Base-by-base conservation (phyloP, 352 stramenopile species). In the Pythium rhizo-oryzae region DNA sequence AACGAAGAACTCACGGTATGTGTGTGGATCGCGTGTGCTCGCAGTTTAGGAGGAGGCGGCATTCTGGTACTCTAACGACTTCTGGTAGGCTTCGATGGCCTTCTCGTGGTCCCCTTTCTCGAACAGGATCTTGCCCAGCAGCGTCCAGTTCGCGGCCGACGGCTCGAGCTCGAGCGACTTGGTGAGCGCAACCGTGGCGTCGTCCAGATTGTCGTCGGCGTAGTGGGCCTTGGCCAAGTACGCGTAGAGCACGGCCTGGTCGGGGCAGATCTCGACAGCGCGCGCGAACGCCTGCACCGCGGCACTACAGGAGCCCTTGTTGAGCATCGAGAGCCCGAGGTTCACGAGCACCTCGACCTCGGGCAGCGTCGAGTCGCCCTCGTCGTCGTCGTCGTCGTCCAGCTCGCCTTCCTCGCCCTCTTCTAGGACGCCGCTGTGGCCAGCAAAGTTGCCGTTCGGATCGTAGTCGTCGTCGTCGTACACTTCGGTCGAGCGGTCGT, bases 41-140 rank as follows among this genome's bases (percentile, higher is more conserved):
- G 41, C 1, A 41, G 35, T 21, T 62, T 46, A 62, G 23, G 56
- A 62, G 21, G 56, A 35, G 8, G 28, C 41, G n/a, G 44, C 47
- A 49, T 69, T 72, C 59, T 72, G 66, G 43, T 61, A 68, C 71
- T 88, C 79, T 57, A 96, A 65, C 18, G 88, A 94, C 58, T 88
- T 87, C 69, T 96, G 86, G 65, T 96, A 96, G 39, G 88, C 88
- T 50, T 85, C 79, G 58, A 96, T 94, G 54, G 88, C 88, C 55
- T 89, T 89, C 70, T 96, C 86, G 66, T 93, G 84, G 74, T 96
- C 88, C 12, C 88, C 88, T 64, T 93, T 94, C 60, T 96, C 88
- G 56, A 94, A 96, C 30, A 94, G 70, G 54, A 96, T 93, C 72
- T 96, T 94, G 56, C 88, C 88, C 43, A 94, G 68, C 59, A 96